phyloP scores from a whole-genome alignment of 2,329 filamentous ascomycete species.

The Xylariaceae sp. region DNA sequence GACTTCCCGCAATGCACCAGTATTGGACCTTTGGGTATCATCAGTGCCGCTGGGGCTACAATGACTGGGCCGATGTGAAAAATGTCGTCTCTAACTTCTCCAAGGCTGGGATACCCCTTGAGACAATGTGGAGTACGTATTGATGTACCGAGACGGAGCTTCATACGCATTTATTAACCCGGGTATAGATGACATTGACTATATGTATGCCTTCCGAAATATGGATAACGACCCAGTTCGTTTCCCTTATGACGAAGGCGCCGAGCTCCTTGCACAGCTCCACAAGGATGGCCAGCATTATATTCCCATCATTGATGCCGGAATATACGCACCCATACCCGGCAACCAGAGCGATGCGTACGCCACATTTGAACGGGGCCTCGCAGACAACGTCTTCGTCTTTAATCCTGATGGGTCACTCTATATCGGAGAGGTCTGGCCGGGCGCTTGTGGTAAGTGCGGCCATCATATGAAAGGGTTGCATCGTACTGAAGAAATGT shows the following conservation, averaged over 20 bases:
- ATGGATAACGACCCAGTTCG: conserved; percentile 58
- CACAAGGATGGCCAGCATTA: conserved; percentile 65
- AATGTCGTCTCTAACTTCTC: conserved; percentile 65
- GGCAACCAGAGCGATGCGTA: conserved; percentile 63
- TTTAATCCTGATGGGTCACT: conserved; percentile 55
- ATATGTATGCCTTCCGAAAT: conserved; percentile 60
- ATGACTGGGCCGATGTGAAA: conserved; percentile 64
- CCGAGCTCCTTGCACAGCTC: conserved; percentile 56
- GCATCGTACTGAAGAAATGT: conserved; percentile 5
- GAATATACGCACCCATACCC: conserved; percentile 66
- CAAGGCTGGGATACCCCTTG: conserved; percentile 61
- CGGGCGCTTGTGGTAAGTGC: conserved; percentile 53
- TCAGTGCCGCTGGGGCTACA: conserved; percentile 79
- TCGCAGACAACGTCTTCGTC: conserved; percentile 51
- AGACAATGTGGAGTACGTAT: conserved; percentile 62
- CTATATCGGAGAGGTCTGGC: conserved; percentile 66
- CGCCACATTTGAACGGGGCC: conserved; percentile 57
- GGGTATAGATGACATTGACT: conserved; percentile 61
- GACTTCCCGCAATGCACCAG: conserved; percentile 71
- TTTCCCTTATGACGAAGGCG: conserved; percentile 56
- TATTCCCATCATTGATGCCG: conserved; percentile 70
- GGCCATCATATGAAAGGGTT: neutral
- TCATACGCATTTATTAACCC: conserved; percentile 45
- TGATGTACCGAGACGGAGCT: neutral
- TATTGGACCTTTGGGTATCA: conserved; percentile 81